Evolutionary conservation across 192 early-diverging fungal genomes (phyloP).

Genomic region (Umbelopsis ramanniana): DNA sequence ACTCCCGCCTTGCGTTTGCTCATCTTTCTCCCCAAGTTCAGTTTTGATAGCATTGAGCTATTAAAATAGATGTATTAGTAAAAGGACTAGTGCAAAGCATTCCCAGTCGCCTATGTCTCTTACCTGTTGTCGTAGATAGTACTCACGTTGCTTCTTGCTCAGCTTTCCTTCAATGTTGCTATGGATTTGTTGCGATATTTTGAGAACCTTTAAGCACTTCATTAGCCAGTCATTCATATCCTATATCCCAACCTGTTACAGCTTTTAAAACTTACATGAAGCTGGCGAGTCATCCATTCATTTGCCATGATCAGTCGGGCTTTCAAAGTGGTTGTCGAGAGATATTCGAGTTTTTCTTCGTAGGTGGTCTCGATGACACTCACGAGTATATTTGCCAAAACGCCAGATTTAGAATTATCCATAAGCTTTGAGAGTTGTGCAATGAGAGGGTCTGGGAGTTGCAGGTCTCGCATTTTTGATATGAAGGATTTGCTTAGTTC

Average conservation of each 20-base stretch:
- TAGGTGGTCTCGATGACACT: constrained; percentile 71
- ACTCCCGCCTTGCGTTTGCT: not conserved
- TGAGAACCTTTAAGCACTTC: constrained; percentile 54
- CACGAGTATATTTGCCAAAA: constrained; percentile 71
- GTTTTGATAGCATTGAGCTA: constrained; percentile 81
- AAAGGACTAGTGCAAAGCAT: not conserved
- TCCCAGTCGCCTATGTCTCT: not conserved
- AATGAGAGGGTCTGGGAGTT: constrained; percentile 66
- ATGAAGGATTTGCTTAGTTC: constrained; percentile 54
- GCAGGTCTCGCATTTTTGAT: constrained; percentile 60
- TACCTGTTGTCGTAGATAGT: constrained; percentile 78
- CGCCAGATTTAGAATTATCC: constrained; percentile 54
- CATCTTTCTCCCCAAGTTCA: constrained; percentile 75
- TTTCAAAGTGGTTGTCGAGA: constrained; percentile 59
- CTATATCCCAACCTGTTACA: not conserved
- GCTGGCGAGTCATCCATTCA: constrained; percentile 71
- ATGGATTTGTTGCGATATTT: constrained; percentile 77
- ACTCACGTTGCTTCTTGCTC: constrained; percentile 81
- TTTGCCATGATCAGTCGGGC: constrained; percentile 58
- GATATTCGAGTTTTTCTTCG: constrained; percentile 72
- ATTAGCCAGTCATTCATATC: not conserved
- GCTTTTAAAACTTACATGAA: constrained; percentile 51
- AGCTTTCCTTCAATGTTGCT: constrained; percentile 74
- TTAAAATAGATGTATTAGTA: not conserved
- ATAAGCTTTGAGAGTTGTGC: constrained; percentile 70